Percentiles rank a stretch among this genome's conserved stretches.
Evolutionary conservation across 2,329 filamentous ascomycete genomes (phyloP).

Genomic region (Aspergillus texensis): DNA sequence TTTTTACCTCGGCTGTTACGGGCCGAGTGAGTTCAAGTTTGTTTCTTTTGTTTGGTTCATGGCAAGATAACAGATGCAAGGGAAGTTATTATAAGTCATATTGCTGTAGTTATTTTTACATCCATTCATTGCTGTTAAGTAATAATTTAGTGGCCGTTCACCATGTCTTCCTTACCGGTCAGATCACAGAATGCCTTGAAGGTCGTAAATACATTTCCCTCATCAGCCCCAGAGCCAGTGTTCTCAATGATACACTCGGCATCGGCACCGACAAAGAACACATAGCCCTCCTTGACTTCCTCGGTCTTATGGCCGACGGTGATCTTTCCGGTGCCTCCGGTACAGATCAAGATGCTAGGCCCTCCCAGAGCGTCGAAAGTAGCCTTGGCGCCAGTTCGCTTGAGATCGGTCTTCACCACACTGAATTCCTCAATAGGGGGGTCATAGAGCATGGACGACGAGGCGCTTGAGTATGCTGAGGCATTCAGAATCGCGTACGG

Average conservation of each 20-base stretch:
- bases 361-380: slow-evolving; percentile 87
- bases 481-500: slow-evolving; percentile 82
- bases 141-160: slow-evolving; percentile 35
- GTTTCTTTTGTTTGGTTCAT: neutral
- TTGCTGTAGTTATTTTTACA: neutral
- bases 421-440: slow-evolving; percentile 96
- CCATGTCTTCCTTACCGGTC: slow-evolving; percentile 50
- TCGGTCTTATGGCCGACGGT: slow-evolving; percentile 80
- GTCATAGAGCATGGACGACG: slow-evolving; percentile 77
- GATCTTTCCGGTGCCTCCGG: slow-evolving; percentile 78
- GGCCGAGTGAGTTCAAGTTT: neutral
- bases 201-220: slow-evolving; percentile 74
- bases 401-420: slow-evolving; percentile 79
- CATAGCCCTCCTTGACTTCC: slow-evolving; percentile 71
- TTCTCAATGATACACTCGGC: slow-evolving; percentile 81
- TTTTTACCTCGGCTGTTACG: slow-evolving; percentile 3
- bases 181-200: slow-evolving; percentile 96
- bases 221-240: slow-evolving; percentile 52
- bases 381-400: slow-evolving; percentile 71
- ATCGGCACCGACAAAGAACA: slow-evolving; percentile 85
- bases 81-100: neutral
- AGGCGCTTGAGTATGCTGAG: slow-evolving; percentile 76
- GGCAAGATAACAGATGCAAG: neutral
- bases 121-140: neutral
- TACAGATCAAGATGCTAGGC: slow-evolving; percentile 92